These are phyloP conservation scores for Gossypium schwendimanii DNA, from an alignment of 441 rosid species.

Conservation along the genomic window DNA sequence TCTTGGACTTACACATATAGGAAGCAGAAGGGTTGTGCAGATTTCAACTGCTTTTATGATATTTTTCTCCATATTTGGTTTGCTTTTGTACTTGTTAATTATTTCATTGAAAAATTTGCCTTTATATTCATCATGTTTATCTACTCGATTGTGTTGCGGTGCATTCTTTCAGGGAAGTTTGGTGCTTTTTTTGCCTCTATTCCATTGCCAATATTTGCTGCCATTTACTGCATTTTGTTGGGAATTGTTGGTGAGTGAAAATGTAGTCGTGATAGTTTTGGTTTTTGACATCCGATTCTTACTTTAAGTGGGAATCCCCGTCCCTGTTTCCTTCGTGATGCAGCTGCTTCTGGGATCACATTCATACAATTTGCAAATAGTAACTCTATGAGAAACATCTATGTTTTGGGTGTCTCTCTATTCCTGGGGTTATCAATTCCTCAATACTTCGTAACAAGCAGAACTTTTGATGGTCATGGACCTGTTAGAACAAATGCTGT, in stretches of 20 bases:
- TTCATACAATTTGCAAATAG: conserved; percentile 74
- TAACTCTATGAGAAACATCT: conserved; percentile 82
- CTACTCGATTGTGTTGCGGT: not conserved
- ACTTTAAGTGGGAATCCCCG: not conserved
- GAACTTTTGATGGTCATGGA: conserved; percentile 50
- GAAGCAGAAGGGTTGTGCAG: conserved; percentile 94
- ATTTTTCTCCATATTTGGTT: conserved; percentile 94
- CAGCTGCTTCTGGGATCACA: conserved; percentile 81
- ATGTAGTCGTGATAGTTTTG: not conserved
- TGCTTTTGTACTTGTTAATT: conserved; percentile 12
- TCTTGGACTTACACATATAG: conserved; percentile 77
- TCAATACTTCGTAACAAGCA: conserved; percentile 55
- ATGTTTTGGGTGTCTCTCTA: conserved; percentile 69
- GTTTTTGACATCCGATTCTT: not conserved
- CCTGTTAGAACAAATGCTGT: conserved; percentile 67
- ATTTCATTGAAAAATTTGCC: not conserved
- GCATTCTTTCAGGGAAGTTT: conserved; percentile 58
- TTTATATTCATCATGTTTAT: not conserved
- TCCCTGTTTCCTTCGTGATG: not conserved
- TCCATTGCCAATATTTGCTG: conserved; percentile 82
- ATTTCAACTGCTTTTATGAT: conserved; percentile 90
- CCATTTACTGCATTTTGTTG: conserved; percentile 74
- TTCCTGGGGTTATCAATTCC: conserved; percentile 82
- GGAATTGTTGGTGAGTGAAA: conserved; percentile 79
- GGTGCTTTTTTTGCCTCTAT: conserved; percentile 97